Evolutionary conservation across 2,329 filamentous ascomycete species (phyloP), one percentile per base, ranked within the genome.

Genomic region (Aspergillus floridensis): DNA sequence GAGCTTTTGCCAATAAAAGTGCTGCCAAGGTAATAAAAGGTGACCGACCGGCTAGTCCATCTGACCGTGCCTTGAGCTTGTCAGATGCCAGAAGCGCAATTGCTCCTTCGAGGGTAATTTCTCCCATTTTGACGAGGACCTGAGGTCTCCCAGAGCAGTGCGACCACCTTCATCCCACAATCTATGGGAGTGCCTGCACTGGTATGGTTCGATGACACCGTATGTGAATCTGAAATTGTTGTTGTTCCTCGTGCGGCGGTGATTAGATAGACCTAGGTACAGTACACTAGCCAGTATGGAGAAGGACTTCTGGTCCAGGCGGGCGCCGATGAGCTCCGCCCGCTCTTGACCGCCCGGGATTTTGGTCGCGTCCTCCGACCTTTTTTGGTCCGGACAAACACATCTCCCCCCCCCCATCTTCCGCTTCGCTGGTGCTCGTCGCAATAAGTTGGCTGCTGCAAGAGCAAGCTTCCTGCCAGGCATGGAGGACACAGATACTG

Each of bases 401-500:
- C 64, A 52, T 68, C 62, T 58, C 49, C 55, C 51, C 31, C 8
- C 31, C 49, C 55, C 51, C 41, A 54, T 53, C 56, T 52, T 57
- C 56, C 22, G 59, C 60, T 59, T 59, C 58, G 58, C 57, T 46
- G 48, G 61, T 64, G 63, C 55, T 59, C 62, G 76, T 79, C 63
- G 57, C 62, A 62, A 35, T 16, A 35, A 12, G 14, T 35, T n/a
- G 16, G 38, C 38, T 44, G 38, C 61, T 60, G 61, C 63, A 65
- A 59, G 50, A 65, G 66, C 64, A 59, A 58, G 63, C 59, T 54
- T 19, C 35, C 32, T 16, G 26, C 48, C 55, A 59, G 68, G 49
- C 32, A 93, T 95, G 91, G 86, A 88, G 74, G 88, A 89, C 71
- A 80, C 86, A 73, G 87, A 87, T 74, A 86, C 84, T 71, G 83